Percentiles rank a stretch among this genome's conserved stretches.
Conservation (phyloP, 1,139 yeast genomes). For the Yamadazyma conglobata region DNA sequence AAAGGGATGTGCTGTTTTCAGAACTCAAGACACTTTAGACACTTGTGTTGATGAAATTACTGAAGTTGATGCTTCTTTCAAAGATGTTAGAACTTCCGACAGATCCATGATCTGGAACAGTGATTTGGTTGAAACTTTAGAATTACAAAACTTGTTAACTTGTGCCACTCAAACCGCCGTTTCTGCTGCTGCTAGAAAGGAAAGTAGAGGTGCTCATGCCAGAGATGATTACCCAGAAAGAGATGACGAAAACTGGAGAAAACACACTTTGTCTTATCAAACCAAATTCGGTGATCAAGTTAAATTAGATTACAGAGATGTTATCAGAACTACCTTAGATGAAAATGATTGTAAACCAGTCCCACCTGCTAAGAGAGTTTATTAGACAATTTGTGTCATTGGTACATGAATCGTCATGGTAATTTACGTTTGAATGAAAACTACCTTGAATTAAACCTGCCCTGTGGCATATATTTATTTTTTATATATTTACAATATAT, state of each 20-base stretch:
- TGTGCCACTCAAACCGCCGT: conserved; percentile 96
- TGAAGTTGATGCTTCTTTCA: conserved; percentile 69
- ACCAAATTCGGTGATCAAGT: conserved; percentile 65
- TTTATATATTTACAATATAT: no score
- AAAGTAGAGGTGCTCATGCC: conserved; percentile 99
- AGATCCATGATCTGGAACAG: conserved; percentile 99
- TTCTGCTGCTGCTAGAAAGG: conserved; percentile 93
- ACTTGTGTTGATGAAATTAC: conserved; percentile 83
- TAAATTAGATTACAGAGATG: conserved; percentile 80
- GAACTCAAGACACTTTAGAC: conserved; percentile 89
- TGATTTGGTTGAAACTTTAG: conserved; percentile 93
- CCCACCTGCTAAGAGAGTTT: conserved; percentile 95
- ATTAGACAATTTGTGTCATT: no score
- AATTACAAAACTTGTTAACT: conserved; percentile 92
- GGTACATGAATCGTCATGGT: no score
- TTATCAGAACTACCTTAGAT: conserved; percentile 80
- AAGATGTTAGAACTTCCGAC: conserved; percentile 77
- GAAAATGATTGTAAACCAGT: conserved; percentile 91
- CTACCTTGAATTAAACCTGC: no score
- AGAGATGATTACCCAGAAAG: conserved; percentile 96
- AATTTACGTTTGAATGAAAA: no score
- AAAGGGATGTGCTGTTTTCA: conserved; percentile 94
- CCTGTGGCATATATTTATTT: no score
- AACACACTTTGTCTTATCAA: conserved; percentile 96
- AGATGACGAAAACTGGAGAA: conserved; percentile 97